Base-by-base conservation (phyloP, 2,329 filamentous ascomycete genomes). In the Pseudogymnoascus sp. region DNA sequence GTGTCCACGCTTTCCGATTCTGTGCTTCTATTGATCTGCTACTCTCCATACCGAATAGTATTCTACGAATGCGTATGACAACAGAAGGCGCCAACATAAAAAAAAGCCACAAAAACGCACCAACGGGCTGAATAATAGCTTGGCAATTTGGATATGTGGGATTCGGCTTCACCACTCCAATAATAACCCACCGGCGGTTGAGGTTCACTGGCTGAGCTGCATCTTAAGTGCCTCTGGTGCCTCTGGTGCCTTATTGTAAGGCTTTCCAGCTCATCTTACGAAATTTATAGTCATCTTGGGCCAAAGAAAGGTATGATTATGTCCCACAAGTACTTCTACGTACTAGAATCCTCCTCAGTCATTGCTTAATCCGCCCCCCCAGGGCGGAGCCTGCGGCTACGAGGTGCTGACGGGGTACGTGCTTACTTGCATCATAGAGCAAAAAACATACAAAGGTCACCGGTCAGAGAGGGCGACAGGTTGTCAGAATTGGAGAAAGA, bases 1-100 rank as follows among this genome's bases (percentile, higher is more conserved):
- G 26, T 57, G 47, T 57, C 50, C 50, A 33, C 50, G 50, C 50
- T 57, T 57, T 57, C 33, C 26, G n/a, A 57, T 33, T 33, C 28
- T 57, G 50, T 33, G 50, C 50, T 57, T 57, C 50, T 33, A 57
- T 57, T 57, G 50, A 57, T 57, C 50, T 57, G 2, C 50, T 19
- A 33, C n/a, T 33, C 15, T 33, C 4, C 50, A 33, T 57, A 15
- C 28, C 26, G 50, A 21, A 19, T 11, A 33, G n/a, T 21, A 33
- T 8, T 57, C 50, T 8, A 31, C 26, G 26, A 19, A 13, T 33
- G 6, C 33, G 50, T 33, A 57, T 57, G 50, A 57, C 50, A 57
- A 19, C 50, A 57, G 10, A 57, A 33, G 50, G 26, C 47, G 47
- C 50, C 50, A 57, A 10, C 50, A 57, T 33, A 47, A 57, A 57